Base-by-base conservation (phyloP, 352 stramenopile species). In the Blastocystis hominis region DNA sequence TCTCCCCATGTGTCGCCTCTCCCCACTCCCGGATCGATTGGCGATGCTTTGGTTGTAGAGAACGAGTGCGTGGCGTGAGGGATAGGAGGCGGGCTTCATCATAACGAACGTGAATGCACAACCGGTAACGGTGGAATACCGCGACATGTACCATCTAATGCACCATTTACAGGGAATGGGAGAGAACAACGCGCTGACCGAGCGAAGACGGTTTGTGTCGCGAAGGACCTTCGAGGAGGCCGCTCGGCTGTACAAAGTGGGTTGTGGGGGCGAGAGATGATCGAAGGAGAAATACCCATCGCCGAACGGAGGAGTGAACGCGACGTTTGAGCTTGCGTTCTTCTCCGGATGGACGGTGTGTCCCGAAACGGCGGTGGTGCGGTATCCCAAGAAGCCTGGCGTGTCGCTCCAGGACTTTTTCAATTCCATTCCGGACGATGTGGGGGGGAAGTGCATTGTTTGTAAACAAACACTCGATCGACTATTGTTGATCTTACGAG, bases 121-220 rank as follows among this genome's bases (percentile, higher is more conserved):
- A 20, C 40, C 38, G 17, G 38, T 87, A 36, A 76, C 77, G 38
- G 77, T 78, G 54, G 77, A 87, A 42, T 87, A 87, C 44, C 77
- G 77, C n/a, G 77, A 87, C 42, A 76, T 87, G 24, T 75, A 75
- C 44, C 77, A 87, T 44, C 40, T 87, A 44, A 87, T 87, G 77
- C 62, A 87, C 36, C 77, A 87, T 55, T 30, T 87, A n/a, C 44
- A 7, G 53, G 40, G 50, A 13, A 56, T 40, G 66, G 77, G 77
- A 10, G 77, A 87, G 61, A 87, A 75, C 15, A 87, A 87, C 36
- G 61, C 56, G n/a, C 24, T 75, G 44, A 34, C 38, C n/a, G 36
- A 87, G 36, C 55, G 55, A 15, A 40, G 66, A 15, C 47, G 55
- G 24, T 46, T 64, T 30, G 15, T 87, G 17, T 63, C 77, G 40